These are phyloP conservation scores for Solanum clarkiae DNA, from an alignment of 257 asterid species.

Conservation along the genomic window DNA sequence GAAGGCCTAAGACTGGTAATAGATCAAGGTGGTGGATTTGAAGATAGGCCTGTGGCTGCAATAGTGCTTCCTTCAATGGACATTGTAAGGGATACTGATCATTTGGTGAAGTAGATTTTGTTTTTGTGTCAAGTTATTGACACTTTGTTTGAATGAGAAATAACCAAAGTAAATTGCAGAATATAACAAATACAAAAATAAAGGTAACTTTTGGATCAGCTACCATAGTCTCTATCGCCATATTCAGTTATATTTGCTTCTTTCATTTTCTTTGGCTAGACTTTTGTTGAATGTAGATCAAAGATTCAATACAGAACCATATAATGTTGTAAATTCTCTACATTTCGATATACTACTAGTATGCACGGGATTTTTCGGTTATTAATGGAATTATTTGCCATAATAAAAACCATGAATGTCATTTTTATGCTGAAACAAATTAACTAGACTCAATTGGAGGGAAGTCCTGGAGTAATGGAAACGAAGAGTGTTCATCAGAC, in stretches of 20 bases:
- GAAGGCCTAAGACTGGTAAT: slow-evolving; percentile 63
- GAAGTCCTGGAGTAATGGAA: too few species aligned
- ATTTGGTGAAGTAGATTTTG: background rate
- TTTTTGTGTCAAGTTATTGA: background rate
- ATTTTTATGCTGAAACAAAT: background rate
- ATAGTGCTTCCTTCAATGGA: slow-evolving; percentile 58
- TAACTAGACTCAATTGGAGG: too few species aligned
- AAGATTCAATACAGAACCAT: background rate
- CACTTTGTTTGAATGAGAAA: background rate
- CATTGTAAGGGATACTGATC: slow-evolving; percentile 66
- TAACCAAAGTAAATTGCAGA: background rate
- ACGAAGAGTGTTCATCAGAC: too few species aligned
- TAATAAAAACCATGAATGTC: background rate
- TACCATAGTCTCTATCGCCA: background rate
- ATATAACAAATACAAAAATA: background rate
- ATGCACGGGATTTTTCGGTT: background rate
- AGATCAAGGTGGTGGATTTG: slow-evolving; percentile 75
- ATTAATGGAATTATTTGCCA: background rate
- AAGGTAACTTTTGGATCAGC: background rate
- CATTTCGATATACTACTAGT: background rate
- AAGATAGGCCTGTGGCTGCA: slow-evolving; percentile 63
- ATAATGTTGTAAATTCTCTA: background rate
- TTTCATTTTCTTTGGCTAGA: background rate
- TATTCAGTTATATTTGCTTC: background rate
- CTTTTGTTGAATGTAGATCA: background rate